Conservation (phyloP, 148 eudicot genomes). For the Chenopodium berlandieri region DNA sequence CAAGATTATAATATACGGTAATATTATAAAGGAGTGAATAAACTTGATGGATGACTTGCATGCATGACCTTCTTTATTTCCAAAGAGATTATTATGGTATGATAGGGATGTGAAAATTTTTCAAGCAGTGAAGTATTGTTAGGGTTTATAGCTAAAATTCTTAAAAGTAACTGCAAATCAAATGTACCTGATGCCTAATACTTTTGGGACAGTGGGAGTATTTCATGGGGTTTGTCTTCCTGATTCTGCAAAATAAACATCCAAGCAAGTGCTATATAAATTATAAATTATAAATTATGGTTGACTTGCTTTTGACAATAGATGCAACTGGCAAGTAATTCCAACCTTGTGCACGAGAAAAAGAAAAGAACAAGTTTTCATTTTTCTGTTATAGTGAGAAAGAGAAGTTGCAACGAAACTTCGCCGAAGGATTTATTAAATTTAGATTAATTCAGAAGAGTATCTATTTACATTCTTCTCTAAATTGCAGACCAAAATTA, state of each 20-base stretch:
- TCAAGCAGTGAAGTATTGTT: too few species aligned
- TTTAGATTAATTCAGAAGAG: background rate
- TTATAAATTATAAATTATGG: background rate
- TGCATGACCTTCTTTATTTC: background rate
- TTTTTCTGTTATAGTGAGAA: background rate
- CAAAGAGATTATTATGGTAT: too few species aligned
- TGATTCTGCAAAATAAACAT: background rate
- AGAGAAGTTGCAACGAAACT: background rate
- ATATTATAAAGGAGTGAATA: too few species aligned
- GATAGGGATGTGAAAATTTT: too few species aligned
- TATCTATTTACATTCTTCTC: conserved; percentile 17
- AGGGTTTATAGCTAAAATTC: too few species aligned
- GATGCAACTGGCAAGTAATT: background rate
- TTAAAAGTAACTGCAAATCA: too few species aligned
- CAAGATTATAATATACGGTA: background rate
- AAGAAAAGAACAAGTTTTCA: background rate
- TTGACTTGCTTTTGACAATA: background rate
- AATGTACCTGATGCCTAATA: too few species aligned
- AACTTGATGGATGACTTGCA: background rate
- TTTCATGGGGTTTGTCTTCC: background rate
- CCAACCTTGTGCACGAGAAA: background rate
- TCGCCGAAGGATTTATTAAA: background rate
- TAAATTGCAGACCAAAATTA: conserved; percentile 60
- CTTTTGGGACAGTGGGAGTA: background rate
- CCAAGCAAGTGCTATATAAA: background rate